Conservation (phyloP, 306 rosid genomes). For the Quercus wislizeni region DNA sequence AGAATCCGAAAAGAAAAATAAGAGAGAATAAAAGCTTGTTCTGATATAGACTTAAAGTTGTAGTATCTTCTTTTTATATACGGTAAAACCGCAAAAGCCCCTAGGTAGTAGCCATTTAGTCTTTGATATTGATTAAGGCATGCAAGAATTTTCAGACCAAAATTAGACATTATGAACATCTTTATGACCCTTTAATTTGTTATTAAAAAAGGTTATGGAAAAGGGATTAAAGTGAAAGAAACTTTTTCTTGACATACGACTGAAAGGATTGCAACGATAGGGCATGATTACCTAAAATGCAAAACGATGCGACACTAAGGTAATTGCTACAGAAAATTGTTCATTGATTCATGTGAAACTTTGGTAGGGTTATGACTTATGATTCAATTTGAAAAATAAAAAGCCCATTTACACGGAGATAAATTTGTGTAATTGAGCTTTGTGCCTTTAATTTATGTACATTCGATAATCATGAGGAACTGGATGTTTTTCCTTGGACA, state of each 20-base stretch:
- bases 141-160: not conserved
- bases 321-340: not conserved
- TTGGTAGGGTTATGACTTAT: constrained; percentile 29
- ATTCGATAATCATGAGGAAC: not conserved
- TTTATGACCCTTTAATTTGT: constrained; percentile 21
- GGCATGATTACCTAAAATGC: constrained; percentile 19
- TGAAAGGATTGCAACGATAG: constrained; percentile 15
- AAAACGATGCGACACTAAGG: not conserved
- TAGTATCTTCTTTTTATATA: not conserved
- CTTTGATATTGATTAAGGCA: not conserved
- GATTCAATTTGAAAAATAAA: constrained; percentile 6
- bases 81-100: no score
- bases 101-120: no score
- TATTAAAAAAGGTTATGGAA: constrained; percentile 14
- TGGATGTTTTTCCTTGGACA: not conserved
- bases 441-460: not conserved
- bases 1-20: no score
- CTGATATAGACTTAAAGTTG: constrained; percentile 1
- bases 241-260: constrained; percentile 20
- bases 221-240: constrained; percentile 11
- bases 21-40: not conserved
- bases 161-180: not conserved
- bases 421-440: constrained; percentile 6
- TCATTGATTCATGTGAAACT: constrained; percentile 26
- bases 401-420: constrained; percentile 8